Evolutionary conservation across 176 grass and related monocot genomes (phyloP).

Genomic region (Alloteropsis semialata): DNA sequence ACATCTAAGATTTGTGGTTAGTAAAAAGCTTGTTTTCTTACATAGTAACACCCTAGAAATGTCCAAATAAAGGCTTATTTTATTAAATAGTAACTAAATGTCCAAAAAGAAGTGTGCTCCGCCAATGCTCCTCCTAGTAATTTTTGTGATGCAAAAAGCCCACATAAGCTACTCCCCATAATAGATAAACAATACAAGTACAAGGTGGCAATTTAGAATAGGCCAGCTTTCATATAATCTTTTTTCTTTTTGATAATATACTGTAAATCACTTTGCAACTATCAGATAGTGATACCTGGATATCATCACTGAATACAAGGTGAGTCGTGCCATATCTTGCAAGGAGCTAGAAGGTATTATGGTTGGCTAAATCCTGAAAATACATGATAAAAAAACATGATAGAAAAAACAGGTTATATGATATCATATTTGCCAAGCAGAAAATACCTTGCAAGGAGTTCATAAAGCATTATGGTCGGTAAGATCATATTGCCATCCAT

Average conservation of each 20-base stretch:
- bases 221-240: neutral
- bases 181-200: conserved; percentile 19
- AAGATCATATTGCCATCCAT: no score
- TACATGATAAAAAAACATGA: no score
- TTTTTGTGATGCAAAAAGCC: conserved; percentile 74
- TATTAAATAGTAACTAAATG: neutral
- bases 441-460: no score
- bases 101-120: conserved; percentile 50
- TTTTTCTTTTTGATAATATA: conserved; percentile 21
- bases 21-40: neutral
- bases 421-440: no score
- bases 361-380: conserved; percentile 97
- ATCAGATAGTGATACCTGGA: conserved; percentile 59
- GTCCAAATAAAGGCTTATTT: neutral
- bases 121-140: conserved; percentile 71
- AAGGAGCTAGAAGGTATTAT: conserved; percentile 93
- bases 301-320: conserved; percentile 98
- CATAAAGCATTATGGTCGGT: no score
- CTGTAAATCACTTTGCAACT: neutral
- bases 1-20: neutral
- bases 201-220: neutral
- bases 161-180: conserved; percentile 82
- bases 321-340: conserved; percentile 82
- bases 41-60: neutral
- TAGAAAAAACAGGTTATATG: no score